A percentile compares a stretch with the other conserved stretches of the same genome.
Conservation (phyloP, 352 stramenopile genomes). For the Pseudoperonospora humuli region DNA sequence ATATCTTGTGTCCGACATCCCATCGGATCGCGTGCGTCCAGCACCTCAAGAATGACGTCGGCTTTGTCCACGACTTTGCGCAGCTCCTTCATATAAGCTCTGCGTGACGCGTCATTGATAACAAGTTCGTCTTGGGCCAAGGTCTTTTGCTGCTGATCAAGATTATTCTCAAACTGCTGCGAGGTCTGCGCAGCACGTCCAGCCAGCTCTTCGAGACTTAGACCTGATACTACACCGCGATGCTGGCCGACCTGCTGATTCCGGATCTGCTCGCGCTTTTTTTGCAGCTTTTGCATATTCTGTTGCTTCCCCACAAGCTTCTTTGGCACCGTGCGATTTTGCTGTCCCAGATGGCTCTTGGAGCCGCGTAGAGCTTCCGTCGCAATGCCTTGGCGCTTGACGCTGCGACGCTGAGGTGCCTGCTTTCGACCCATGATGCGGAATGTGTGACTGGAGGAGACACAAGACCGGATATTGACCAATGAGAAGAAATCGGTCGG, state of each 20-base stretch:
- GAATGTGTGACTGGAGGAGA: conserved; percentile 11
- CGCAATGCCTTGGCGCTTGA: conserved; percentile 24
- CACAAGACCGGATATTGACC: not conserved
- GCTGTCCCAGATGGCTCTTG: conserved; percentile 19
- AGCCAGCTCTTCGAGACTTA: conserved; percentile 50
- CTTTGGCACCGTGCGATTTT: conserved; percentile 17
- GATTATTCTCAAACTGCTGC: conserved; percentile 35
- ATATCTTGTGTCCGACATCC: conserved; percentile 89
- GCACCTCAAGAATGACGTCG: conserved; percentile 95
- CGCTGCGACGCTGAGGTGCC: conserved; percentile 13
- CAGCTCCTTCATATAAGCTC: conserved; percentile 94
- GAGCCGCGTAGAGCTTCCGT: conserved; percentile 16
- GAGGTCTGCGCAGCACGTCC: conserved; percentile 33
- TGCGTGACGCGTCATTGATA: conserved; percentile 84
- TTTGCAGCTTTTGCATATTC: conserved; percentile 35
- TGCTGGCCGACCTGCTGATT: conserved; percentile 38
- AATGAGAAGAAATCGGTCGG: too few species aligned
- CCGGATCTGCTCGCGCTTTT: conserved; percentile 63
- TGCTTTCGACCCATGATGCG: conserved; percentile 18
- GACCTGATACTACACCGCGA: conserved; percentile 25
- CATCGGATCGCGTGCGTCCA: conserved; percentile 96
- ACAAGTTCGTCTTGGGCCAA: conserved; percentile 24
- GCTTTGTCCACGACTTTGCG: conserved; percentile 95
- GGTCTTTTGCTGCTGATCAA: conserved; percentile 11
- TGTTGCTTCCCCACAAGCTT: conserved; percentile 43